Percentiles rank a stretch among this genome's conserved stretches.
These are phyloP conservation scores for Citrullus colocynthis DNA, from an alignment of 306 rosid species.

Conservation along the genomic window DNA sequence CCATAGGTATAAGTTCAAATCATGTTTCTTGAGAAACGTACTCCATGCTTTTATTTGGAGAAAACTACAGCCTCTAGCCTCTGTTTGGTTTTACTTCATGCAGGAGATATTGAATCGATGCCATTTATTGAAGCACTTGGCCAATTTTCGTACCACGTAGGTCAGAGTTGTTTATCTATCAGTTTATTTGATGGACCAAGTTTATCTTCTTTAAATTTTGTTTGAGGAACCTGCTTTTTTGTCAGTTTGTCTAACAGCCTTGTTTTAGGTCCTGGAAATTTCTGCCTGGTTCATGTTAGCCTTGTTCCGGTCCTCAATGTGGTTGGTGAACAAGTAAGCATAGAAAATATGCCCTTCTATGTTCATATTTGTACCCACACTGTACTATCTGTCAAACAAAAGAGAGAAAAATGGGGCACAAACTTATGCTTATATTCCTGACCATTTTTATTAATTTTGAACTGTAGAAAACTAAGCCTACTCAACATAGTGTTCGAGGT, in stretches of 20 bases:
- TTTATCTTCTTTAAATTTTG: neutral
- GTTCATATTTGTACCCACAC: neutral
- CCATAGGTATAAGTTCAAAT: constrained; percentile 21
- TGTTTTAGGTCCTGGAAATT: constrained; percentile 26
- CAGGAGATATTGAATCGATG: constrained; percentile 47
- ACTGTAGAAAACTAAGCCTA: constrained; percentile 39
- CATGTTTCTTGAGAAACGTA: neutral
- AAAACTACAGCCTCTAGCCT: constrained; percentile 7
- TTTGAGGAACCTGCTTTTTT: neutral
- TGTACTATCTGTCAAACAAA: neutral
- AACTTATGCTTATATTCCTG: neutral
- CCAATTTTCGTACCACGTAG: constrained; percentile 37
- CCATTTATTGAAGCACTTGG: constrained; percentile 47
- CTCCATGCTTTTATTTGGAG: neutral
- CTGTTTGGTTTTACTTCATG: constrained; percentile 2
- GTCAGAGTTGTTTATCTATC: constrained; percentile 14
- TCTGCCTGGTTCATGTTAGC: constrained; percentile 41
- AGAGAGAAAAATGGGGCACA: neutral
- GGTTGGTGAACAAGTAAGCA: constrained; percentile 39
- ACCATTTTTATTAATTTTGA: neutral
- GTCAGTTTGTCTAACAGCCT: neutral
- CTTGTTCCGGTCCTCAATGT: constrained; percentile 40
- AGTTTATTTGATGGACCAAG: neutral
- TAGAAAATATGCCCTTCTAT: neutral
- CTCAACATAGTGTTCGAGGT: constrained; percentile 43